Evolutionary conservation across 441 rosid genomes (phyloP), one percentile per base, ranked within the genome.

Genomic region (Eugenia klotzschiana): DNA sequence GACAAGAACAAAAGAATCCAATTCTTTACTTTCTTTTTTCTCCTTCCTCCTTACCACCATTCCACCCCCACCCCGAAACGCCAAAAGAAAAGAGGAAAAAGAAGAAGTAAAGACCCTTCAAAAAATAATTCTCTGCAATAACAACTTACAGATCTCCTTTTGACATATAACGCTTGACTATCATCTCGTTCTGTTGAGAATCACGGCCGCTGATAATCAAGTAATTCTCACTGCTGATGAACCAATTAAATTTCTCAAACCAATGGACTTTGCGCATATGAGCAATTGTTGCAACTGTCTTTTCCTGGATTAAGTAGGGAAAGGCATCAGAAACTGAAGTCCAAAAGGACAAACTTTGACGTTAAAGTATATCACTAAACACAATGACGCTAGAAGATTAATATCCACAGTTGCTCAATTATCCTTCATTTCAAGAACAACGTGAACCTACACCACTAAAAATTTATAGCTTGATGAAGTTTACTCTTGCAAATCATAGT

Each of bases 201-300:
- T 97, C 98, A 84, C 98, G 98, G 72, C 99, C 98, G 85, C 99
- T 95, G 83, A 97, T 93, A 86, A 94, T 89, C 88, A 97, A 88
- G 83, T 95, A 97, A 88, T 97, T 97, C 91, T 94, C 98, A 51
- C 98, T 94, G 91, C 98, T 94, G 90, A 94, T 91, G 89, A 97
- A 95, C 99, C 99, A 97, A 88, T 97, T 92, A 86, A 94, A 97
- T 87, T 97, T 97, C 93, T 95, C 99, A 84, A 97, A 95, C 99
- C 99, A 97, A 91, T 97, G 98, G 86, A 95, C 93, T 88, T 97
- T 97, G 83, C 97, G 95, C 93, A 97, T 94, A 83, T 97, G 97
- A 58, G 98, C 89, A 89, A 97, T 95, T 81, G 93, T 88, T 54
- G 98, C 98, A 86, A 93, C 97, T 87, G 94, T 80, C 90, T 94